Evolutionary conservation across 1,284 basidiomycete genomes (phyloP), one percentile per base, ranked within the genome.

Genomic region (Volvariella surrecta): DNA sequence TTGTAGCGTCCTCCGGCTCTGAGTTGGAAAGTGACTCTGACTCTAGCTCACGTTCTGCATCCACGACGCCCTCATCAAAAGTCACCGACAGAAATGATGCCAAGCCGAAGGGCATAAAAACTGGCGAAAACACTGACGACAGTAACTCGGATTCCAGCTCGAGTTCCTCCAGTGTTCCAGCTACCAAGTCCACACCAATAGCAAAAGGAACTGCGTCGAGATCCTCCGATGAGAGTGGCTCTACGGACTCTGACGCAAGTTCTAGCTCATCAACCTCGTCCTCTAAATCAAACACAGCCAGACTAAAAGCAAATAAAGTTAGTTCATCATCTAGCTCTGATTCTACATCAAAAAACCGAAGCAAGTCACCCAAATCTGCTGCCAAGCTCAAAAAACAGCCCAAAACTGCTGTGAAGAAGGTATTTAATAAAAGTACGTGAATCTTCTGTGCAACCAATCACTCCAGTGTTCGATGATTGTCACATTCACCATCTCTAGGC

Each of bases 141-240:
- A 45, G 37, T 11, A 11, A 28, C 11, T 28, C 24, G 24, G 11
- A 11, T 20, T 53, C 50, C 11, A 43, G 38, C 42, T 53, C 48
- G 32, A 51, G 48, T 39, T 45, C 52, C 6, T 37, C 40, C n/a
- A n/a, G n/a, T n/a, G n/a, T n/a, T n/a, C n/a, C n/a, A n/a, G n/a
- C n/a, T n/a, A n/a, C n/a, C n/a, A n/a, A n/a, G 11, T 20, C 34
- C 16, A 21, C 34, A 10, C 30, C 45, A 21, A 37, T 22, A 32
- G 42, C 45, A 52, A 31, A 49, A n/a, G 20, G 32, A 28, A 46
- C 46, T 41, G 43, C 45, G 22, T 45, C 51, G 28, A 51, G 50
- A 22, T 32, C 51, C 30, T 50, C 52, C 15, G 49, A 48, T 61
- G 1, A 53, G 54, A 10, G 30, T 18, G 20, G 4, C 11, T 40